A percentile compares a stretch with the other conserved stretches of the same genome.
Conservation (phyloP, 257 asterid genomes). For the Nicotiana sylvestris region DNA sequence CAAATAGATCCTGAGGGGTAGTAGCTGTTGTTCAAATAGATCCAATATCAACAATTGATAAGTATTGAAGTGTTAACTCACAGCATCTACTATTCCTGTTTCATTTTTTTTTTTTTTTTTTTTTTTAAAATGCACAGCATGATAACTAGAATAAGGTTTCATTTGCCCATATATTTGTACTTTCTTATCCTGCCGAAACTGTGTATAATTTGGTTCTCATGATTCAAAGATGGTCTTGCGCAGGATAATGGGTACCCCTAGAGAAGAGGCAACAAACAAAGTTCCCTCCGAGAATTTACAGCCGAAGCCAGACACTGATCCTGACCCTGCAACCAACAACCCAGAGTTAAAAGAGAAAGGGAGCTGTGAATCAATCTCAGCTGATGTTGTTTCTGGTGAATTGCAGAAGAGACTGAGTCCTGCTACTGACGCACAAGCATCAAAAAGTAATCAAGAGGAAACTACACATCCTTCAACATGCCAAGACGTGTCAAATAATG, state of each 20-base stretch:
- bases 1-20: background rate
- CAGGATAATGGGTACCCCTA: slow-evolving; percentile 28
- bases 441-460: slow-evolving; percentile 22
- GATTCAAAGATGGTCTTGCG: slow-evolving; percentile 10
- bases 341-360: slow-evolving; percentile 14
- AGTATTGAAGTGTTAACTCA: too few relatives aligned
- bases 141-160: background rate
- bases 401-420: slow-evolving; percentile 19
- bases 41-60: background rate
- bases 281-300: slow-evolving; percentile 28
- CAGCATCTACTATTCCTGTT: background rate
- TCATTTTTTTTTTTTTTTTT: too few relatives aligned
- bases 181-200: background rate
- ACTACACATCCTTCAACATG: slow-evolving; percentile 9
- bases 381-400: slow-evolving; percentile 19
- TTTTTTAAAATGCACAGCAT: background rate
- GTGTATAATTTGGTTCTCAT: slow-evolving; percentile 14
- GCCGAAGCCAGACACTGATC: slow-evolving; percentile 18
- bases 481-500: slow-evolving; percentile 16
- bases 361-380: background rate
- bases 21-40: background rate
- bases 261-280: slow-evolving; percentile 26
- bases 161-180: background rate
- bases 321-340: slow-evolving; percentile 20
- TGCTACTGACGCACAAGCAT: slow-evolving; percentile 12